phyloP scores from a whole-genome alignment of 1,284 basidiomycete species.

The Ustilago loliicola region DNA sequence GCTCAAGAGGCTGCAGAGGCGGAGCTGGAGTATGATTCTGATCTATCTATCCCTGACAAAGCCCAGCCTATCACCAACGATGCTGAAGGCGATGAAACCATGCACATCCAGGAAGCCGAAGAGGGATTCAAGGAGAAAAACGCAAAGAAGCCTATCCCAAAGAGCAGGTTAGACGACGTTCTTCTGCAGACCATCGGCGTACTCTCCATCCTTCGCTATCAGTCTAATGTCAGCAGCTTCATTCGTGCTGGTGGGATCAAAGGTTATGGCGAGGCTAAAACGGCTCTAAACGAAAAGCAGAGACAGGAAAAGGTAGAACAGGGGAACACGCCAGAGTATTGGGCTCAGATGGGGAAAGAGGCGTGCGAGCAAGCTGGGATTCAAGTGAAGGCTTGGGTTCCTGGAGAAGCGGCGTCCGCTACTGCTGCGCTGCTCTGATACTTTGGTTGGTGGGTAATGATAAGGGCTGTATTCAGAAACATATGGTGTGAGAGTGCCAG shows the following conservation, averaged over 20 bases:
- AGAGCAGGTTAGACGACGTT: conserved; percentile 54
- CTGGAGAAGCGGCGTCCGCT: conserved; percentile 24
- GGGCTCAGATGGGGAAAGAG: conserved; percentile 30
- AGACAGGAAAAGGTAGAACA: not conserved
- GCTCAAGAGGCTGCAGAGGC: conserved; percentile 9
- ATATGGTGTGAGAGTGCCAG: not conserved
- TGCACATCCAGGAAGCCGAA: not conserved
- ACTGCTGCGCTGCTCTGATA: conserved; percentile 24
- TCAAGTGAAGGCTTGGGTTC: conserved; percentile 35
- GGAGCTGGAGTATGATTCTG: conserved; percentile 43
- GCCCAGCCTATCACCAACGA: not conserved
- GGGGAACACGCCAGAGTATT: conserved; percentile 36
- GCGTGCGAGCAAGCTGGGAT: conserved; percentile 40
- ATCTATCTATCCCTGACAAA: conserved; percentile 18
- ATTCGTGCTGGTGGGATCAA: conserved; percentile 50
- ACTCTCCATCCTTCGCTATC: conserved; percentile 58
- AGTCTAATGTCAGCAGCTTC: conserved; percentile 58
- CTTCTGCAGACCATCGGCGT: conserved; percentile 66
- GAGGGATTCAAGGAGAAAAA: not conserved
- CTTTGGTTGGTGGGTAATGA: not conserved
- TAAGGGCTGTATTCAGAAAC: not conserved
- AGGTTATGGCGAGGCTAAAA: conserved; percentile 29
- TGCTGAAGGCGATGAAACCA: not conserved
- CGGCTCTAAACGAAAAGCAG: conserved; percentile 18
- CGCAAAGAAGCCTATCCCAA: conserved; percentile 28